A percentile compares a stretch with the other conserved stretches of the same genome.
phyloP scores from a whole-genome alignment of 371 early-diverging fungal species.

The Circinella minor region DNA sequence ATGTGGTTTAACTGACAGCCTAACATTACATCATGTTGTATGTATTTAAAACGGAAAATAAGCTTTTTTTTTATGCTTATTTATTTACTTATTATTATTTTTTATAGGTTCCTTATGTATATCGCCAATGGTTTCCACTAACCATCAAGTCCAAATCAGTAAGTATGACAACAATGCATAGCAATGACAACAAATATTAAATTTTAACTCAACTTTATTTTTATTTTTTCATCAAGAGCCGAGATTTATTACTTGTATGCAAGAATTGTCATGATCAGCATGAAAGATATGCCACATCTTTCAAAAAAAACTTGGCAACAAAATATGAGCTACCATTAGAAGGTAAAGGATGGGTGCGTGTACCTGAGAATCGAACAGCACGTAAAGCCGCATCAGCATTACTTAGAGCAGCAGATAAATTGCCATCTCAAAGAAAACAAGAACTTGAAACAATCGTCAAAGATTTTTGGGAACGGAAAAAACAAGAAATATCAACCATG shows the following conservation, averaged over 20 bases:
- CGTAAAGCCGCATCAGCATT: conserved; percentile 59
- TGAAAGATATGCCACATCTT: conserved; percentile 45
- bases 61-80: not conserved
- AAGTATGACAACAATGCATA: conserved; percentile 9
- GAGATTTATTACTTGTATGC: conserved; percentile 59
- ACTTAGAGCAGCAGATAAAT: conserved; percentile 34
- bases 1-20: conserved; percentile 33
- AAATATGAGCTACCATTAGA: conserved; percentile 54
- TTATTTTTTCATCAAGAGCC: conserved; percentile 28
- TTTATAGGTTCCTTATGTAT: conserved; percentile 56
- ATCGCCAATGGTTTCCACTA: conserved; percentile 59
- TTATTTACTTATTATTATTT: not conserved
- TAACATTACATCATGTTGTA: conserved; percentile 63
- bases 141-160: conserved; percentile 62
- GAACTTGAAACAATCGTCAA: conserved; percentile 32
- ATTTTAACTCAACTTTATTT: too few relatives aligned
- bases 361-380: conserved; percentile 42
- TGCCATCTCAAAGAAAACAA: conserved; percentile 39
- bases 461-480: conserved; percentile 22
- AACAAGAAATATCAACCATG: conserved; percentile 7
- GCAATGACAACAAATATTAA: too few relatives aligned
- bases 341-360: conserved; percentile 58
- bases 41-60: conserved; percentile 16
- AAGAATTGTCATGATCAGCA: conserved; percentile 57
- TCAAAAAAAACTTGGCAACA: conserved; percentile 45